A percentile compares a stretch with the other conserved stretches of the same genome.
Conservation (phyloP, 495 filamentous ascomycete species). For the Letharia columbiana region DNA sequence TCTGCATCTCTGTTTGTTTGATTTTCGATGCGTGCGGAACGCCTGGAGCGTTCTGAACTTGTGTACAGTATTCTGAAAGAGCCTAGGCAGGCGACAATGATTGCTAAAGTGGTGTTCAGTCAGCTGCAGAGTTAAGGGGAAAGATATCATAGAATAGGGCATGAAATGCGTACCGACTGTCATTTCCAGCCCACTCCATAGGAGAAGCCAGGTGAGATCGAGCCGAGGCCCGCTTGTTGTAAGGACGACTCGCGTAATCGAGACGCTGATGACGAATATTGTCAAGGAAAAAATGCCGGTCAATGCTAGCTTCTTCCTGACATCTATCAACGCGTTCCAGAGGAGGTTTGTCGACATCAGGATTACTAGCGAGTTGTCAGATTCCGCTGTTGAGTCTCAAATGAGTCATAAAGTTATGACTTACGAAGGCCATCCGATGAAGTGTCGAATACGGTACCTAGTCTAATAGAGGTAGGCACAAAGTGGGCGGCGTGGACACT, state of each 20-base stretch:
- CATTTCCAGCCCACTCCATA: constrained; percentile 7
- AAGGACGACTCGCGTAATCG: not conserved
- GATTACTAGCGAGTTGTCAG: constrained; percentile 5
- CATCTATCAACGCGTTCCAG: constrained; percentile 3
- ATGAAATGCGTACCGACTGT: constrained; percentile 4
- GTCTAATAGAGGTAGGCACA: not conserved
- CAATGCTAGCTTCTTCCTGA: constrained; percentile 13
- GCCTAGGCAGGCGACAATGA: constrained; percentile 4
- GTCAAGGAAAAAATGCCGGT: constrained; percentile 10
- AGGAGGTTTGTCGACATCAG: constrained; percentile 10
- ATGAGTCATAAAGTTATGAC: not conserved
- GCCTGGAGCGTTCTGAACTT: not conserved
- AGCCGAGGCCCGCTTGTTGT: not conserved
- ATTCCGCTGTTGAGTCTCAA: not conserved
- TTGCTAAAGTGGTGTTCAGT: not conserved
- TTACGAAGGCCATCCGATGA: constrained; percentile 11
- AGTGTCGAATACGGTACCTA: constrained; percentile 5
- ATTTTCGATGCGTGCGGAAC: not conserved
- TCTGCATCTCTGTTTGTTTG: not conserved
- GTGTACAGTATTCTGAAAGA: constrained; percentile 7
- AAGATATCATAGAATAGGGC: not conserved
- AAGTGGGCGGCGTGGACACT: not conserved
- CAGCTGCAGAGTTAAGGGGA: not conserved
- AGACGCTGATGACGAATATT: constrained; percentile 1
- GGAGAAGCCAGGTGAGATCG: not conserved